Conservation (phyloP, 1,139 yeast species). For the Kodamaea arcana region DNA sequence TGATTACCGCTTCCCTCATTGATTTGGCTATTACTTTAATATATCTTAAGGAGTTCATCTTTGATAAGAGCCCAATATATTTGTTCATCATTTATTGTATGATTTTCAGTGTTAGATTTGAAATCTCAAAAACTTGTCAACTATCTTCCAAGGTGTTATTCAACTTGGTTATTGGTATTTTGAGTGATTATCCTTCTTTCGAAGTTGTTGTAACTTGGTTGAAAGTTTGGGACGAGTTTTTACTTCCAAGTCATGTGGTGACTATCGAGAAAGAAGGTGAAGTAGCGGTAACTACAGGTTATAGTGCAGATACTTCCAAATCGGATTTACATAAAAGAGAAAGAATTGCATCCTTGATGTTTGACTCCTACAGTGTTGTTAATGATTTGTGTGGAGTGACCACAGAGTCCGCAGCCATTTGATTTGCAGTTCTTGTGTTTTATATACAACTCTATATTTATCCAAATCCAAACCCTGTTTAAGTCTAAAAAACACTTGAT, state of each 20-base stretch:
- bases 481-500: too few species aligned
- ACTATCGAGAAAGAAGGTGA: neutral
- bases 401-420: too few species aligned
- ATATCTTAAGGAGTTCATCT: slow-evolving; percentile 26
- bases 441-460: too few species aligned
- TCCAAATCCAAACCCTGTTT: too few species aligned
- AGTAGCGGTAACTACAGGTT: neutral
- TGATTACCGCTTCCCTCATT: slow-evolving; percentile 33
- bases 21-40: slow-evolving; percentile 32
- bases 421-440: too few species aligned
- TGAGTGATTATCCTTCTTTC: slow-evolving; percentile 1
- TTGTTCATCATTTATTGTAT: slow-evolving; percentile 30
- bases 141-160: slow-evolving; percentile 24
- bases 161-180: slow-evolving; percentile 13
- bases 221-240: slow-evolving; percentile 2
- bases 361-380: slow-evolving; percentile 26
- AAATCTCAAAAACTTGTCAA: slow-evolving; percentile 39
- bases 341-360: slow-evolving; percentile 25
- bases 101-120: slow-evolving; percentile 39
- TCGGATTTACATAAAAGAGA: slow-evolving; percentile 7
- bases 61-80: slow-evolving; percentile 19
- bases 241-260: slow-evolving; percentile 1
- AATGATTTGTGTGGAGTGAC: slow-evolving; percentile 22
- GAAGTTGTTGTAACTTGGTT: slow-evolving; percentile 3
- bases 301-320: slow-evolving; percentile 1